A percentile compares a stretch with the other conserved stretches of the same genome.
phyloP scores from a whole-genome alignment of 1,139 yeast species.

The Kodamaea sp. region DNA sequence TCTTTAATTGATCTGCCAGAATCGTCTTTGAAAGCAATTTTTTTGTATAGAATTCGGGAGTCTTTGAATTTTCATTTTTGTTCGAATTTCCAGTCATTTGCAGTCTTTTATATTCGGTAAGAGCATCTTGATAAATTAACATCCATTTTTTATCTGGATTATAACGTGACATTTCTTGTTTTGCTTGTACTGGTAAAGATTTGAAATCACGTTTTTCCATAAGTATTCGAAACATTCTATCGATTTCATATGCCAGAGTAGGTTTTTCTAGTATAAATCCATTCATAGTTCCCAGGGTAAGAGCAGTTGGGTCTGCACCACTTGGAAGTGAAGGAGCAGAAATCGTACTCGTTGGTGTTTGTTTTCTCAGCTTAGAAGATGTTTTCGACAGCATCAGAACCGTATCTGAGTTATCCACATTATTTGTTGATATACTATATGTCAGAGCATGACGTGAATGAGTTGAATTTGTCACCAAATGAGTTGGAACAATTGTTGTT shows the following conservation, averaged over 20 bases:
- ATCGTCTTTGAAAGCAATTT: conserved; percentile 68
- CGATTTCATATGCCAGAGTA: conserved; percentile 55
- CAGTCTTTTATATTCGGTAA: conserved; percentile 67
- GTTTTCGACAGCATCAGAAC: conserved; percentile 3
- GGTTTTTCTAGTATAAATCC: conserved; percentile 51
- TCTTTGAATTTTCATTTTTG: conserved; percentile 38
- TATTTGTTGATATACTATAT: conserved; percentile 25
- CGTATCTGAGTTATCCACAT: neutral
- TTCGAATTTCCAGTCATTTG: conserved; percentile 27
- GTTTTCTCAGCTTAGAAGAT: conserved; percentile 6
- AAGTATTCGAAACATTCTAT: conserved; percentile 60
- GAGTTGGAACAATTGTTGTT: conserved; percentile 27
- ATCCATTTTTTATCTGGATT: conserved; percentile 85
- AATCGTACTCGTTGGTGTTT: conserved; percentile 13
- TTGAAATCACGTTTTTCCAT: conserved; percentile 83
- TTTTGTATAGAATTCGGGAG: conserved; percentile 79
- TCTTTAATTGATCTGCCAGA: conserved; percentile 68
- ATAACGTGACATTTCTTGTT: conserved; percentile 72
- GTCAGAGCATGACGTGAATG: conserved; percentile 43
- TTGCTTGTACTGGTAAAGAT: conserved; percentile 73
- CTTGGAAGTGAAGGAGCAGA: conserved; percentile 24
- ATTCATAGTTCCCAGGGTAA: conserved; percentile 13
- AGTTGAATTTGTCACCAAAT: conserved; percentile 30
- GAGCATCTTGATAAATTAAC: conserved; percentile 82
- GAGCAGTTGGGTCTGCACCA: conserved; percentile 20